Evolutionary conservation across 2,329 filamentous ascomycete genomes (phyloP).

Genomic region (Cladosporium sp.): DNA sequence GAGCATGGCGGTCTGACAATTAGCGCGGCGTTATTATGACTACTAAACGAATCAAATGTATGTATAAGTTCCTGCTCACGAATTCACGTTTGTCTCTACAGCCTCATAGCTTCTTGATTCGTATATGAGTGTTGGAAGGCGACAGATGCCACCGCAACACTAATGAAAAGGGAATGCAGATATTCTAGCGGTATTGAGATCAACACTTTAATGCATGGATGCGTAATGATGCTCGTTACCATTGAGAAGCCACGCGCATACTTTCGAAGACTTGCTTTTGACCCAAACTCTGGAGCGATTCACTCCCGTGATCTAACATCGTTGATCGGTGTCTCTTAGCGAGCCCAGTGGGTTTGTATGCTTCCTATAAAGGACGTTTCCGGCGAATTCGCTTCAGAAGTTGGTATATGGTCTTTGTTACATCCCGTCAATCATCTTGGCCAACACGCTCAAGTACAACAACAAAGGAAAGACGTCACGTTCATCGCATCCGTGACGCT

Average conservation of each 20-base stretch:
- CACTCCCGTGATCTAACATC: neutral
- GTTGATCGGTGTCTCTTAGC: neutral
- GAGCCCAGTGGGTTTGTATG: neutral
- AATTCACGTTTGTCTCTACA: neutral
- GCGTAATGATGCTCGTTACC: neutral
- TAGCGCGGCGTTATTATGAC: conserved; percentile 17
- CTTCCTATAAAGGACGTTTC: neutral
- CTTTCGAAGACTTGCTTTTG: neutral
- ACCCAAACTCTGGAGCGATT: neutral
- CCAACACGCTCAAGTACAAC: neutral
- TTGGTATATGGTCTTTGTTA: neutral
- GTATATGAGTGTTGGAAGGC: neutral
- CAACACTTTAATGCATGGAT: neutral
- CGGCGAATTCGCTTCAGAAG: neutral
- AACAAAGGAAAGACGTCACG: conserved; percentile 1
- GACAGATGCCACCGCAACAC: neutral
- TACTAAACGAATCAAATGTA: conserved; percentile 2
- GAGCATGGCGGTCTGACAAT: conserved; percentile 5
- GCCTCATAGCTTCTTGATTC: neutral
- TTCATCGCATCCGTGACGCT: neutral
- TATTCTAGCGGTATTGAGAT: neutral
- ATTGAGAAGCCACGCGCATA: neutral
- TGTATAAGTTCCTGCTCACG: neutral
- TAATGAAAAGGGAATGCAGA: neutral
- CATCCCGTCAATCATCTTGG: neutral